Conservation (phyloP, 2,329 filamentous ascomycete species). For the Aureobasidium mangrovei region DNA sequence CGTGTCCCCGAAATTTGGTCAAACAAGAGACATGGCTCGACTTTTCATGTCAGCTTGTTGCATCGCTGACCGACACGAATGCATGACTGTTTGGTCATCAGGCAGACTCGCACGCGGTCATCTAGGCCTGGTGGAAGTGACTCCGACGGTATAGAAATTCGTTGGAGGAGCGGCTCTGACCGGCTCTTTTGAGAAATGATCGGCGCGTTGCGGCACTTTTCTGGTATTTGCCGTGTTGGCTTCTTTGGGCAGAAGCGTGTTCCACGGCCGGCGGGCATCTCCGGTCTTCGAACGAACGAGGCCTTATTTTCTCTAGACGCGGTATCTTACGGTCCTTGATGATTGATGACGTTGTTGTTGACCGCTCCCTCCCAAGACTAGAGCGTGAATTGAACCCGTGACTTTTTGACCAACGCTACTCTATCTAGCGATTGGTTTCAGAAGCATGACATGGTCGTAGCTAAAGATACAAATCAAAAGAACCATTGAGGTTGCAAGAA, state of each 20-base stretch:
- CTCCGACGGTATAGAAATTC: not conserved
- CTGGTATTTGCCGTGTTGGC: constrained; percentile 3
- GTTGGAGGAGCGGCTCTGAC: not conserved
- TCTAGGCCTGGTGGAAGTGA: not conserved
- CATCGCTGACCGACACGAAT: not conserved
- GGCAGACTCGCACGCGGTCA: not conserved
- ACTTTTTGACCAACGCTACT: too few relatives aligned
- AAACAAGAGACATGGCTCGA: not conserved
- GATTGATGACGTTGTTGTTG: too few relatives aligned
- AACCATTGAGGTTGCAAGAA: too few relatives aligned
- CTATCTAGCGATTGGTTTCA: too few relatives aligned
- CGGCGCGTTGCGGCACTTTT: constrained; percentile 1
- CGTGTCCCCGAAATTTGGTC: not conserved
- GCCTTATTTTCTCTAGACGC: too few relatives aligned
- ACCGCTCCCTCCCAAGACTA: too few relatives aligned
- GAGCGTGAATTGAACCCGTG: too few relatives aligned
- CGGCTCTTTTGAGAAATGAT: not conserved
- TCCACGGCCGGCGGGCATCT: not conserved
- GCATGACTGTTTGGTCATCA: not conserved
- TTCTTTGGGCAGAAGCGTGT: not conserved
- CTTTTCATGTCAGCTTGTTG: not conserved
- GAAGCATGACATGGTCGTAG: too few relatives aligned
- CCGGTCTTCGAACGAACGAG: too few relatives aligned
- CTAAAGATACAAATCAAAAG: too few relatives aligned
- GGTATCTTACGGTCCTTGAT: too few relatives aligned